Conservation (phyloP, 176 grass and related monocot species). For the Eleusine indica region DNA sequence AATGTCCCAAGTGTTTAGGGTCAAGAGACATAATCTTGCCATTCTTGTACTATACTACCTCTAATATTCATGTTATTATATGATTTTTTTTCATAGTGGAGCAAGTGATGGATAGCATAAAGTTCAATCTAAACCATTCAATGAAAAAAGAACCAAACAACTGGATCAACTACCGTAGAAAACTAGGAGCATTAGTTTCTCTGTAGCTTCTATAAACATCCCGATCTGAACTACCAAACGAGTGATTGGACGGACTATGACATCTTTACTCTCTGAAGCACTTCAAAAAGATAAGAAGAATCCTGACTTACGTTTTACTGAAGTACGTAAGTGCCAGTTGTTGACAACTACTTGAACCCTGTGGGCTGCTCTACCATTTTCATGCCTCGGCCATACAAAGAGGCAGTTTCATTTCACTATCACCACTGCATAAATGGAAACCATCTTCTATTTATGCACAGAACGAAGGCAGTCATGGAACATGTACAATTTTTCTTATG, state of each 20-base stretch:
- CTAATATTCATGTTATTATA: neutral
- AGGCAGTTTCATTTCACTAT: conserved; percentile 52
- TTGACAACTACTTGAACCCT: conserved; percentile 11
- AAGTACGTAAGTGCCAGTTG: conserved; percentile 14
- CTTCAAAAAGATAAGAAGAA: conserved; percentile 13
- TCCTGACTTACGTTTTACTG: neutral
- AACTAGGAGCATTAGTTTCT: neutral
- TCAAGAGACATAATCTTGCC: neutral
- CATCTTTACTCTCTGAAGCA: neutral
- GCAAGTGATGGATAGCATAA: neutral
- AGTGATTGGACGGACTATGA: neutral
- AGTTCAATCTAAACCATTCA: neutral
- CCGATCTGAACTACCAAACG: neutral
- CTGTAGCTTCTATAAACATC: neutral
- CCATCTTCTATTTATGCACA: conserved; percentile 21
- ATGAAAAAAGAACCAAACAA: neutral
- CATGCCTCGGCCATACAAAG: conserved; percentile 20
- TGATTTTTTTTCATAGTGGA: neutral
- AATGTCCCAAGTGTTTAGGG: neutral
- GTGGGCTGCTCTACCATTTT: conserved; percentile 23
- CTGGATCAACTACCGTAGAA: neutral
- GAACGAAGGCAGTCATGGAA: neutral
- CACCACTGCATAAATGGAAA: conserved; percentile 50
- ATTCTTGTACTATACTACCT: neutral
- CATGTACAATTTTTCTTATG: neutral